phyloP scores from a whole-genome alignment of 2,329 filamentous ascomycete species.

The Alternaria sp. region DNA sequence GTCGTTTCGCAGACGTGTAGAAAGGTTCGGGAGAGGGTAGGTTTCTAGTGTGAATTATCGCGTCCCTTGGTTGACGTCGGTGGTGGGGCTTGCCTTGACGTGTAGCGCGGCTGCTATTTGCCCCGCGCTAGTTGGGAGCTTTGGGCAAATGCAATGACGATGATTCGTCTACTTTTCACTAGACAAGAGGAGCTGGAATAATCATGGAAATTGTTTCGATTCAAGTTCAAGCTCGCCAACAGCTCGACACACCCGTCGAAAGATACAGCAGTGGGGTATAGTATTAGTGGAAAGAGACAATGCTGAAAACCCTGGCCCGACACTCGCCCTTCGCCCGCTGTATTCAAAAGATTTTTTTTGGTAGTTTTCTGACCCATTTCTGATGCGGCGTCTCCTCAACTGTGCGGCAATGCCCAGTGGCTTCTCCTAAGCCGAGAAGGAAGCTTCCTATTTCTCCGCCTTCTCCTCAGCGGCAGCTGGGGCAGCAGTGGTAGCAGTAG shows the following conservation, averaged over 20 bases:
- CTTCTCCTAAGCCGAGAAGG: not conserved
- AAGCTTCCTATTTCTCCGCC: constrained; percentile 1
- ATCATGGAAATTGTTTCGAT: not conserved
- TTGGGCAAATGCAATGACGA: not conserved
- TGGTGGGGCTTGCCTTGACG: constrained; percentile 21
- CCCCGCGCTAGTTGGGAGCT: constrained; percentile 24
- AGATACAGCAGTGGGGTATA: constrained; percentile 41
- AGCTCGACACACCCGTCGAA: constrained; percentile 19
- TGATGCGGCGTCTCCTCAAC: not conserved
- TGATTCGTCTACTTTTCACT: not conserved
- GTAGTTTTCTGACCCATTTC: not conserved
- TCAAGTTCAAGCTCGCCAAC: not conserved
- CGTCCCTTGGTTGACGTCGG: constrained; percentile 12
- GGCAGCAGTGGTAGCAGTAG: not conserved
- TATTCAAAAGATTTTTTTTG: not conserved
- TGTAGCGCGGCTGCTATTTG: constrained; percentile 12
- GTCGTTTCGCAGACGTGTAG: not conserved
- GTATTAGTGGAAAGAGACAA: constrained; percentile 34
- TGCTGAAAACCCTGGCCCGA: constrained; percentile 1
- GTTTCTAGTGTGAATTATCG: constrained; percentile 2
- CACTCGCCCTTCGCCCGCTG: not conserved
- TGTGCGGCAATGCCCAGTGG: not conserved
- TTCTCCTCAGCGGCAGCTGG: constrained; percentile 5
- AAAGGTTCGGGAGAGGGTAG: not conserved
- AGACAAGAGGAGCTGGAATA: not conserved